Evolutionary conservation across 352 stramenopile species (phyloP).

Genomic region (Globisporangium cylindrosporum): DNA sequence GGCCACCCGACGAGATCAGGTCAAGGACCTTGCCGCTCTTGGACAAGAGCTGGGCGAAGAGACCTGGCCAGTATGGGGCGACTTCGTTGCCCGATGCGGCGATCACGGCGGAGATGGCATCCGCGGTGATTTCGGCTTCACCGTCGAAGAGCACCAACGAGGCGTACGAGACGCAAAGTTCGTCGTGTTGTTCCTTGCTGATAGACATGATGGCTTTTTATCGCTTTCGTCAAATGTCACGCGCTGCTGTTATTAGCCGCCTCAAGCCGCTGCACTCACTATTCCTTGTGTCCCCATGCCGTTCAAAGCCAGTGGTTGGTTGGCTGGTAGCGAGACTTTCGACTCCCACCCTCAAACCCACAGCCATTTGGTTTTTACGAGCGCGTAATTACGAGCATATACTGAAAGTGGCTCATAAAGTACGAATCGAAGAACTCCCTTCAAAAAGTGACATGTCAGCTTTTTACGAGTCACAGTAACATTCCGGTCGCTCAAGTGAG

Average conservation of each 20-base stretch:
- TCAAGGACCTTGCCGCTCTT: constrained; percentile 82
- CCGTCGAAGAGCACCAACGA: constrained; percentile 84
- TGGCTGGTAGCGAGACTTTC: constrained; percentile 19
- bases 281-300: not conserved
- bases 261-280: constrained; percentile 2
- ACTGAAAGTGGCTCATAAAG: not conserved
- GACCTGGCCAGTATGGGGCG: constrained; percentile 79
- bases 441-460: not conserved
- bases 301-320: constrained; percentile 15
- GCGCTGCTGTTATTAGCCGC: constrained; percentile 17
- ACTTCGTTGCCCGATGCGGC: constrained; percentile 81
- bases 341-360: not conserved
- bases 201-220: constrained; percentile 69
- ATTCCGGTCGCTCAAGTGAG: not conserved
- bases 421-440: constrained; percentile 2
- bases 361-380: constrained; percentile 9
- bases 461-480: not conserved
- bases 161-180: constrained; percentile 82
- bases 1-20: constrained; percentile 72
- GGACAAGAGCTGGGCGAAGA: constrained; percentile 68
- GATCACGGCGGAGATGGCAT: constrained; percentile 63
- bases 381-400: not conserved
- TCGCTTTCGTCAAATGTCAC: constrained; percentile 47
- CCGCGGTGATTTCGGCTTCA: constrained; percentile 79
- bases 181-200: constrained; percentile 85